Conservation (phyloP, 2,329 filamentous ascomycete species). For the Mycosphaerella arachidis region DNA sequence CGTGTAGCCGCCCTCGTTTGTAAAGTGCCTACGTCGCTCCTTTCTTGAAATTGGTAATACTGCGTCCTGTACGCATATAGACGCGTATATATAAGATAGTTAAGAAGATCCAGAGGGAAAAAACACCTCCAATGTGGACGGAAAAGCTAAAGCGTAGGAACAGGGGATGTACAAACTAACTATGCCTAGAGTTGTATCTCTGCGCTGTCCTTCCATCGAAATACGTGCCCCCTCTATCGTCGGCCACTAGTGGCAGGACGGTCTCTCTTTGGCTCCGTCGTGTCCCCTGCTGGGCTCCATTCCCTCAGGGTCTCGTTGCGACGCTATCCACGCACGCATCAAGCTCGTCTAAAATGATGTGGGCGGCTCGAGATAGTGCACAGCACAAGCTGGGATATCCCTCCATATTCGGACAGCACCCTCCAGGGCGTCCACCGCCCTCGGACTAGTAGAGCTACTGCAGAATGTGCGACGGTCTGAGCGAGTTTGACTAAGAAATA, state of each 20-base stretch:
- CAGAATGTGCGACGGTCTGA: not conserved
- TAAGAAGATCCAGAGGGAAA: no score
- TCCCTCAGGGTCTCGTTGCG: not conserved
- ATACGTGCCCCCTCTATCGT: not conserved
- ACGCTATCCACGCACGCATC: not conserved
- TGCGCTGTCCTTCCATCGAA: not conserved
- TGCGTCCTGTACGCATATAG: no score
- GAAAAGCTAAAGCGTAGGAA: no score
- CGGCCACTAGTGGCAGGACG: not conserved
- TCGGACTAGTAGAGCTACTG: not conserved
- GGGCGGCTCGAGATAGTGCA: not conserved
- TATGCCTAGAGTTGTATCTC: not conserved
- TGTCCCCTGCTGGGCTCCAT: not conserved
- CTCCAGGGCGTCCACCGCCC: not conserved
- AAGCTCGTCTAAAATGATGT: not conserved
- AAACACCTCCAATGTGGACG: no score
- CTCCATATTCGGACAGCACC: not conserved
- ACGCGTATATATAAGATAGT: no score
- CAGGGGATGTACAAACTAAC: no score
- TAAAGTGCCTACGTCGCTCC: no score
- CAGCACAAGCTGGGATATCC: not conserved
- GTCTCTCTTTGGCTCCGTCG: not conserved
- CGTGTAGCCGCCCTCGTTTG: no score
- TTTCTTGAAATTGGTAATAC: no score
- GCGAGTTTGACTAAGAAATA: not conserved